These are phyloP conservation scores for Bryum argenteum DNA, from an alignment of 225 moss, liverwort and hornwort genomes.

Conservation along the genomic window DNA sequence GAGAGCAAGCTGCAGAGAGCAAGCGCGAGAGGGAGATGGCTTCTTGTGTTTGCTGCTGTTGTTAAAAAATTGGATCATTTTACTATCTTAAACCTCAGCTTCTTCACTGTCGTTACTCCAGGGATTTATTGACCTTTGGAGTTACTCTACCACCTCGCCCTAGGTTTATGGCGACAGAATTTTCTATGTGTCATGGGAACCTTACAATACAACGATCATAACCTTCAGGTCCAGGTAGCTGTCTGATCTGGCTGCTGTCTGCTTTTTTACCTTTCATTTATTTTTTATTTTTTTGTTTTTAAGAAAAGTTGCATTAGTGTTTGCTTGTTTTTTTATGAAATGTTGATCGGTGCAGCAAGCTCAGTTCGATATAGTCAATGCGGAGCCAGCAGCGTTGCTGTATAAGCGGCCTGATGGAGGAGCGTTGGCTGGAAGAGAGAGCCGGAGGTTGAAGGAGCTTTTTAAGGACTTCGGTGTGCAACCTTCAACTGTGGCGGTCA, in stretches of 20 bases:
- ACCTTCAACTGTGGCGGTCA: conserved; percentile 60
- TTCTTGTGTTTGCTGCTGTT: neutral
- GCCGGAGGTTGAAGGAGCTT: conserved; percentile 61
- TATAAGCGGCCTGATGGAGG: conserved; percentile 64
- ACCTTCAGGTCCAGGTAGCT: conserved; percentile 43
- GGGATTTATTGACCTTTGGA: conserved; percentile 26
- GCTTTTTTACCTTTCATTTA: conserved; percentile 26
- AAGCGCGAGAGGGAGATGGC: neutral
- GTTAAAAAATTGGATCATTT: neutral
- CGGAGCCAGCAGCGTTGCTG: conserved; percentile 54
- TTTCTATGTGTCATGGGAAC: conserved; percentile 42
- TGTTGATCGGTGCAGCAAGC: conserved; percentile 44
- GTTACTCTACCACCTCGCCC: conserved; percentile 24
- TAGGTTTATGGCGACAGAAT: conserved; percentile 45
- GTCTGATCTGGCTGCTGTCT: conserved; percentile 22
- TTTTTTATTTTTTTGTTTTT: neutral
- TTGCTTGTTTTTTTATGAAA: conserved; percentile 3
- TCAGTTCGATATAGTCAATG: conserved; percentile 61
- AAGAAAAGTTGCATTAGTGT: neutral
- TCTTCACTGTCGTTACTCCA: conserved; percentile 37
- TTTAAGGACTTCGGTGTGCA: conserved; percentile 71
- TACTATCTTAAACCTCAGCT: conserved; percentile 33
- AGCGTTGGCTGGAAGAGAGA: conserved; percentile 54
- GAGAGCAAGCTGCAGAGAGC: neutral
- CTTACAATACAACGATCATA: conserved; percentile 36